phyloP scores from a whole-genome alignment of 176 grass and related monocot genomes.

The Hyparrhenia diplandra region DNA sequence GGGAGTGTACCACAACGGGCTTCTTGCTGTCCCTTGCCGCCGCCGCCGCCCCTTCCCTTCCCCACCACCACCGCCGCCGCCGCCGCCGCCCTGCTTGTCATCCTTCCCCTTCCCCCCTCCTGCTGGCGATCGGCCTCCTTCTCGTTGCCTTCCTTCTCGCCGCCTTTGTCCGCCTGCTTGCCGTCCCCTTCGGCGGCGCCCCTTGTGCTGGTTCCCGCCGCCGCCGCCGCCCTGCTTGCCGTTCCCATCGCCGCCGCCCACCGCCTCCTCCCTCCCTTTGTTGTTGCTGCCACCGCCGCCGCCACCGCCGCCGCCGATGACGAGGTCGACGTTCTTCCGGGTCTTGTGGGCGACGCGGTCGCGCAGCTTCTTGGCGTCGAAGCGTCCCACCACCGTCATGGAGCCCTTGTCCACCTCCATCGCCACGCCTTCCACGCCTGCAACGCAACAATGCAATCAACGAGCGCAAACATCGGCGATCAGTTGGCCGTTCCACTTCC shows the following conservation, averaged over 20 bases:
- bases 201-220: not conserved
- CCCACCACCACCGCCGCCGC: too few relatives aligned
- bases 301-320: too few relatives aligned
- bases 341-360: slow-evolving; percentile 61
- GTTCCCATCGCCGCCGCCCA: not conserved
- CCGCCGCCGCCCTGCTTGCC: not conserved
- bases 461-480: not conserved
- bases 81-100: not conserved
- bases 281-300: not conserved
- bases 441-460: too few relatives aligned
- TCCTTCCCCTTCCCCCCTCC: not conserved
- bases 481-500: not conserved
- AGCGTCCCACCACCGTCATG: slow-evolving; percentile 63
- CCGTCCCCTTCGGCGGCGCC: slow-evolving; percentile 6
- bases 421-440: slow-evolving; percentile 78
- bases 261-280: not conserved
- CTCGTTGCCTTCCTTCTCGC: not conserved
- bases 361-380: slow-evolving; percentile 73
- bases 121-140: not conserved
- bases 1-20: not conserved
- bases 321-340: slow-evolving; percentile 68
- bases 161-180: not conserved
- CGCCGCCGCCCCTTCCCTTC: slow-evolving; percentile 30
- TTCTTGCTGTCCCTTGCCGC: slow-evolving; percentile 42
- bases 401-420: slow-evolving; percentile 51